Evolutionary conservation across 2,329 filamentous ascomycete species (phyloP).

Genomic region (Fusarium udum): DNA sequence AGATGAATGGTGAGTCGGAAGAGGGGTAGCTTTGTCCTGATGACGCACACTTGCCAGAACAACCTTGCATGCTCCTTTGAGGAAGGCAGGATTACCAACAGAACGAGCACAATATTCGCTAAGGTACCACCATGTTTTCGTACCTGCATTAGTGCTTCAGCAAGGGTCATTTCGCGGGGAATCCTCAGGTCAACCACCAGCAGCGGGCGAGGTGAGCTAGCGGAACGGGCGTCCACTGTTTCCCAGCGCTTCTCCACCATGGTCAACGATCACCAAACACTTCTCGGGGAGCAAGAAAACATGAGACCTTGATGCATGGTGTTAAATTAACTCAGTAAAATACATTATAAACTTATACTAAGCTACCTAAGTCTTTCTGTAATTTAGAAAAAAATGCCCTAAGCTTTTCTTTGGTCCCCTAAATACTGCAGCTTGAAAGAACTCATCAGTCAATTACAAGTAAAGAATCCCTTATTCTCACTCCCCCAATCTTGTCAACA

Average conservation of each 20-base stretch:
- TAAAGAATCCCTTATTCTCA: not conserved
- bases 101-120: not conserved
- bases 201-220: not conserved
- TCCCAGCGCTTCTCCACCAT: not conserved
- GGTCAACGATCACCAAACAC: not conserved
- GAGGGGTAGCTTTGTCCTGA: not conserved
- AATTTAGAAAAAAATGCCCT: no score
- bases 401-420: accelerated
- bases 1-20: no score
- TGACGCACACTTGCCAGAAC: not conserved
- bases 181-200: not conserved
- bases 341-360: not conserved
- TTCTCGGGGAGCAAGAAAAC: not conserved
- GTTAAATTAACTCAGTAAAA: accelerated
- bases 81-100: not conserved
- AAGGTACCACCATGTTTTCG: not conserved
- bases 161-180: not conserved
- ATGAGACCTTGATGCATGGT: no score
- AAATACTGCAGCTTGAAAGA: not conserved
- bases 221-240: not conserved
- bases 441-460: not conserved
- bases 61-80: not conserved
- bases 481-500: not conserved
- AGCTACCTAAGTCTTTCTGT: no score
- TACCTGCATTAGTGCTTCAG: not conserved